Percentiles rank a stretch among this genome's conserved stretches.
Conservation (phyloP, 2,329 filamentous ascomycete genomes). For the Cercospora sesami region DNA sequence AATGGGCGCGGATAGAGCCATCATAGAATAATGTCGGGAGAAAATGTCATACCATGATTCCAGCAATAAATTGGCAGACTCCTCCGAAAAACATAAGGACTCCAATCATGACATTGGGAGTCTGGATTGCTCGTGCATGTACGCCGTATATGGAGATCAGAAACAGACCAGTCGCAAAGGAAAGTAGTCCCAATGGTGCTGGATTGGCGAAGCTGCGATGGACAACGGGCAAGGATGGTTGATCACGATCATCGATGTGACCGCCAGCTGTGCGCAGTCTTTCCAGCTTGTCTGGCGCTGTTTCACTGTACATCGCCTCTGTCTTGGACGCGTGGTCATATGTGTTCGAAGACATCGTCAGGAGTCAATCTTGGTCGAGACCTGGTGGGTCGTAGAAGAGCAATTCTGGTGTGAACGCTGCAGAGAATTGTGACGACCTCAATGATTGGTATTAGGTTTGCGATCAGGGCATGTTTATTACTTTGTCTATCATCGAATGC, state of each 20-base stretch:
- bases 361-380: too few species aligned
- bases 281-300: neutral
- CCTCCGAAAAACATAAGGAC: slow-evolving; percentile 9
- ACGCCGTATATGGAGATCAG: slow-evolving; percentile 5
- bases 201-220: slow-evolving; percentile 5
- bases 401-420: too few species aligned
- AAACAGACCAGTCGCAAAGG: slow-evolving; percentile 8
- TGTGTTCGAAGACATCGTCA: too few species aligned
- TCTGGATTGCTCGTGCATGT: neutral
- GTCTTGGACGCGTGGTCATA: neutral
- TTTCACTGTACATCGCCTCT: neutral
- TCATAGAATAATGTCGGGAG: neutral
- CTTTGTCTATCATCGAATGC: neutral
- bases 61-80: slow-evolving; percentile 10
- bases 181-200: slow-evolving; percentile 10
- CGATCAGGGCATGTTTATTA: too few species aligned
- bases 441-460: too few species aligned
- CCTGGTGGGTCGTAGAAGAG: too few species aligned
- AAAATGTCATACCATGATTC: neutral
- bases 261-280: neutral
- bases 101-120: neutral
- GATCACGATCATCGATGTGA: slow-evolving; percentile 1
- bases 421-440: too few species aligned
- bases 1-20: neutral
- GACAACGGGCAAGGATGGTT: neutral